Base-by-base conservation (phyloP, 2,329 filamentous ascomycete species). In the Phaeosphaeriaceae sp. region DNA sequence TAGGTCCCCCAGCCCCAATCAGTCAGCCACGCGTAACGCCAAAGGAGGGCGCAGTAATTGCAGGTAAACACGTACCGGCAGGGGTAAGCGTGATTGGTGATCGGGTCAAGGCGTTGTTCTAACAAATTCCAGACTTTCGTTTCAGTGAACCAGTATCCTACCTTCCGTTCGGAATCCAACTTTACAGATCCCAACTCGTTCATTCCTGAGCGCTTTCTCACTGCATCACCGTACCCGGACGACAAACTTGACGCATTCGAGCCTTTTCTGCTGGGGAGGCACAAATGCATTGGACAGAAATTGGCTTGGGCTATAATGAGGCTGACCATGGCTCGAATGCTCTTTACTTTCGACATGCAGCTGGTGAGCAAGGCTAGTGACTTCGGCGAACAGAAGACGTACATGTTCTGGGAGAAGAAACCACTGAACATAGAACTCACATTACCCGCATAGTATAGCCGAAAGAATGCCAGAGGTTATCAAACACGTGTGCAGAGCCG, bases 271-370 rank as follows among this genome's bases (percentile, higher is more conserved):
- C 22, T 65, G 6, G 70, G 70, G 7, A 57, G 65, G 11, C 58
- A 69, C 17, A 64, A 60, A 15, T 74, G 71, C 40, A 57, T 72
- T 7, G 70, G 71, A 1, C 53, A 62, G 41, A 63, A 57, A 45
- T 36, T 67, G 20, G 71, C 73, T 1, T 77, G 74, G 54, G 66
- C 62, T 17, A 63, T 70, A 25, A 69, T 73, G 67, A 52, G 65
- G 6, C 49, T 80, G 17, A 77, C 79, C 10, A 54, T 81, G 25
- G 71, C 78, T 1, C 78, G 76, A 53, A 48, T 80, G 42, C 42
- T 80, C 1, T 80, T 66, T 61, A 63, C 69, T 2, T 81, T 80
- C 53, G 76, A 80, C 60, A 24, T 67, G 7, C 49, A 53, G 3
- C 11, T 51, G 6, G 50, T 49, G 11, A 46, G 46, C 17, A 22